A percentile compares a stretch with the other conserved stretches of the same genome.
Conservation (phyloP, 2,329 filamentous ascomycete species). For the Knufia fluminis region DNA sequence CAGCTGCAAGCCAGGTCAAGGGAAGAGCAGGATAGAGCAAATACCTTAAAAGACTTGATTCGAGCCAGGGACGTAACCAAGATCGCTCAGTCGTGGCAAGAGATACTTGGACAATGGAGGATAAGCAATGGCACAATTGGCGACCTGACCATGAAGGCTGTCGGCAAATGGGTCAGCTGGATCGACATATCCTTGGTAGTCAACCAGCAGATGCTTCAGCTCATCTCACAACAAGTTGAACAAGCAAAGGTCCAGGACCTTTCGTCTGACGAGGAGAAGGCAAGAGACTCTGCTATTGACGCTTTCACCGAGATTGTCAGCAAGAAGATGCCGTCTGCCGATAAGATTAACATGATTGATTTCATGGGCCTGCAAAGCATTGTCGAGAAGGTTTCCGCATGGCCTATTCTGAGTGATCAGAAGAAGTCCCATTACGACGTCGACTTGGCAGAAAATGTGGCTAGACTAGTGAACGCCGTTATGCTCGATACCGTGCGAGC, state of each 20-base stretch:
- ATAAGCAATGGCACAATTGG: slow-evolving; percentile 62
- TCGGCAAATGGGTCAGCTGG: slow-evolving; percentile 98
- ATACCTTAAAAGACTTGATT: slow-evolving; percentile 81
- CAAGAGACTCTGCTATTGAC: slow-evolving; percentile 84
- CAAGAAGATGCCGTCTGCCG: slow-evolving; percentile 92
- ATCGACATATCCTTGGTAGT: slow-evolving; percentile 92
- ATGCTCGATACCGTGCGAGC: slow-evolving; percentile 79
- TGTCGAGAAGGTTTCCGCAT: slow-evolving; percentile 74
- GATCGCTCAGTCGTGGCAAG: slow-evolving; percentile 82
- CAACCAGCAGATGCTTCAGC: slow-evolving; percentile 74
- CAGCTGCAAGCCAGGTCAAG: slow-evolving; percentile 70
- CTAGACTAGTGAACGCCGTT: slow-evolving; percentile 87
- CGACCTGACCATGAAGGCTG: slow-evolving; percentile 81
- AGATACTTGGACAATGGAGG: slow-evolving; percentile 71
- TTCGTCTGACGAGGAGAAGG: slow-evolving; percentile 58
- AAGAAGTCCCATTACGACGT: slow-evolving; percentile 82
- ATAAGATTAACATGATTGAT: slow-evolving; percentile 88
- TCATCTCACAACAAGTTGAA: slow-evolving; percentile 80
- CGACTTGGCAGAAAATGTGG: slow-evolving; percentile 88
- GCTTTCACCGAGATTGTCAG: slow-evolving; percentile 91
- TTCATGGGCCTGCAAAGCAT: slow-evolving; percentile 84
- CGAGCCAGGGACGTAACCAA: slow-evolving; percentile 79
- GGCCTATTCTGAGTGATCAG: slow-evolving; percentile 68
- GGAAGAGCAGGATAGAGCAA: slow-evolving; percentile 74
- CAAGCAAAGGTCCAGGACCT: slow-evolving; percentile 53